phyloP scores from a whole-genome alignment of 257 asterid genomes.

The Cynanchum wilfordii region DNA sequence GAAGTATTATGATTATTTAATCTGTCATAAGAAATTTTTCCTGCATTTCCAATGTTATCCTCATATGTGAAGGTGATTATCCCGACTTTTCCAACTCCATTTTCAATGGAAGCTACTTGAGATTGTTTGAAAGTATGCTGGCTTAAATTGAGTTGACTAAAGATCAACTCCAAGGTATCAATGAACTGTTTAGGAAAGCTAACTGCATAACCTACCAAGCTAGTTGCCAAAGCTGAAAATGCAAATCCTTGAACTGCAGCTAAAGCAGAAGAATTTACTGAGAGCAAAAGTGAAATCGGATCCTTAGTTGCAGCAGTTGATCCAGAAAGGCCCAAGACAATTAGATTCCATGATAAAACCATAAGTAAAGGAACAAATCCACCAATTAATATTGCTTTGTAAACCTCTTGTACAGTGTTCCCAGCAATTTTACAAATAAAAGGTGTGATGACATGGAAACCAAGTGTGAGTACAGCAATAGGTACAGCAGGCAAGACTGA shows the following conservation, averaged over 20 bases:
- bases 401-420: constrained; percentile 26
- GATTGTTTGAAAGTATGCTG: neutral
- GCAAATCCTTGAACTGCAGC: constrained; percentile 38
- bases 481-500: constrained; percentile 37
- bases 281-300: constrained; percentile 34
- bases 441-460: constrained; percentile 39
- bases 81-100: constrained; percentile 29
- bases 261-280: constrained; percentile 30
- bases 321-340: constrained; percentile 35
- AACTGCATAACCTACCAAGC: constrained; percentile 37
- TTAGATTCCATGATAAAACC: constrained; percentile 36
- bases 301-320: constrained; percentile 16
- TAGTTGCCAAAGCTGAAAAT: constrained; percentile 36
- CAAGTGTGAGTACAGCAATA: constrained; percentile 36
- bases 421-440: constrained; percentile 40
- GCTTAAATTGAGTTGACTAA: constrained; percentile 4
- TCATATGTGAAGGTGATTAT: constrained; percentile 11
- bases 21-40: constrained; percentile 21
- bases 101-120: neutral
- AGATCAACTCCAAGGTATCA: constrained; percentile 30
- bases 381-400: constrained; percentile 33
- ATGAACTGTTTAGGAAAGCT: constrained; percentile 33
- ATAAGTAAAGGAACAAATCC: constrained; percentile 30
- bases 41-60: constrained; percentile 24
- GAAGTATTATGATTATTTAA: neutral